Conservation (phyloP, 306 rosid species). For the Erythrophleum fordii region DNA sequence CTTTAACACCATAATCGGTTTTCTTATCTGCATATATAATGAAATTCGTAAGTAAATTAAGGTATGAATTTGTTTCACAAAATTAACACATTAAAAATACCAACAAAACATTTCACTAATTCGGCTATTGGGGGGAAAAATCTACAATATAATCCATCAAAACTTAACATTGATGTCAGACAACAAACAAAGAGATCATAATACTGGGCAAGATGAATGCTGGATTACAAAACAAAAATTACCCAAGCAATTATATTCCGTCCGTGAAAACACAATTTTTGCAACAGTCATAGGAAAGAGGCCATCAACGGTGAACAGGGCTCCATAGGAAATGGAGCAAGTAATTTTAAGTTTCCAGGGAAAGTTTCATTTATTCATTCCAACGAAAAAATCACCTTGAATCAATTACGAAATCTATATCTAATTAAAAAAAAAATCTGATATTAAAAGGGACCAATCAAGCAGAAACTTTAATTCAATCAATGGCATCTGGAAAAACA, state of each 20-base stretch:
- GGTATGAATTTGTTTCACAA: background rate
- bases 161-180: background rate
- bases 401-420: background rate
- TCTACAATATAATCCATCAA: background rate
- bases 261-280: too few relatives aligned
- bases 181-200: background rate
- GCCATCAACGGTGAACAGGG: background rate
- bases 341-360: background rate
- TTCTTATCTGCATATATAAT: slow-evolving; percentile 60
- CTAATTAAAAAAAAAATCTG: background rate
- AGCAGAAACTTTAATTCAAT: background rate
- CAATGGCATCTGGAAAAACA: background rate
- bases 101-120: background rate
- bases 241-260: too few relatives aligned
- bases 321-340: background rate
- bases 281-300: background rate
- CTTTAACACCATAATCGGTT: slow-evolving; percentile 64
- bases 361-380: background rate
- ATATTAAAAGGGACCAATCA: background rate
- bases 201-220: background rate
- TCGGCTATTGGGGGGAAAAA: background rate
- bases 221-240: too few relatives aligned
- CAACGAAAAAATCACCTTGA: background rate
- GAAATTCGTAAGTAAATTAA: background rate
- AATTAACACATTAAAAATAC: background rate